These are phyloP conservation scores for Crithidia bombi DNA, from an alignment of 208 protist genomes.

Conservation along the genomic window DNA sequence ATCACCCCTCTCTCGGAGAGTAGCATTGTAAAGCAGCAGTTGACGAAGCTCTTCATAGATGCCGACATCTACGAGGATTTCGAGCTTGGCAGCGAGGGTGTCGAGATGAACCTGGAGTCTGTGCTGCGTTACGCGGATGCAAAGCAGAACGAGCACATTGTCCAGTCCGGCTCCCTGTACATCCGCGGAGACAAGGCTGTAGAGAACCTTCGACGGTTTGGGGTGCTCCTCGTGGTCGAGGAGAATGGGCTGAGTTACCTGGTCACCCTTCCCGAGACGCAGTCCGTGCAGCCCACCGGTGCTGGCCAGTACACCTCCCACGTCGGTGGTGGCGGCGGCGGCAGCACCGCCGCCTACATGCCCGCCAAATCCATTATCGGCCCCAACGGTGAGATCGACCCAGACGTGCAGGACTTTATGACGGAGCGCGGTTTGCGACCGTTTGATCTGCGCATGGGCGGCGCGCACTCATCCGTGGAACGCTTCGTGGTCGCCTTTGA, in stretches of 20 bases:
- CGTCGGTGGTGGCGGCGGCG: slow-evolving; percentile 32
- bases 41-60: slow-evolving; percentile 63
- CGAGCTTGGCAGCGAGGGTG: slow-evolving; percentile 46
- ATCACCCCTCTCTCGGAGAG: slow-evolving; percentile 59
- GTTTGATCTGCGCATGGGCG: slow-evolving; percentile 87
- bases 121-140: slow-evolving; percentile 72
- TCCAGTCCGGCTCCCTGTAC: slow-evolving; percentile 67
- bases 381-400: slow-evolving; percentile 81
- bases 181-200: slow-evolving; percentile 75
- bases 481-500: slow-evolving; percentile 83
- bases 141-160: slow-evolving; percentile 69
- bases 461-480: slow-evolving; percentile 72
- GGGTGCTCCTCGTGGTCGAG: slow-evolving; percentile 74
- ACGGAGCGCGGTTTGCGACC: slow-evolving; percentile 66
- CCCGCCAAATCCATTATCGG: slow-evolving; percentile 61
- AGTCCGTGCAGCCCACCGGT: slow-evolving; percentile 28
- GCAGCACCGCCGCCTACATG: slow-evolving; percentile 46
- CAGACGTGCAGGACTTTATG: slow-evolving; percentile 78
- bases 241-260: slow-evolving; percentile 73
- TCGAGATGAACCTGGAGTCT: slow-evolving; percentile 67
- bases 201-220: slow-evolving; percentile 75
- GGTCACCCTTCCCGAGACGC: slow-evolving; percentile 77
- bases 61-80: slow-evolving; percentile 79
- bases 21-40: slow-evolving; percentile 67
- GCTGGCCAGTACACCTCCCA: slow-evolving; percentile 24